Percentiles rank a stretch among this genome's conserved stretches.
phyloP scores from a whole-genome alignment of 2,329 filamentous ascomycete species.

The Sclerotinia glacialis region DNA sequence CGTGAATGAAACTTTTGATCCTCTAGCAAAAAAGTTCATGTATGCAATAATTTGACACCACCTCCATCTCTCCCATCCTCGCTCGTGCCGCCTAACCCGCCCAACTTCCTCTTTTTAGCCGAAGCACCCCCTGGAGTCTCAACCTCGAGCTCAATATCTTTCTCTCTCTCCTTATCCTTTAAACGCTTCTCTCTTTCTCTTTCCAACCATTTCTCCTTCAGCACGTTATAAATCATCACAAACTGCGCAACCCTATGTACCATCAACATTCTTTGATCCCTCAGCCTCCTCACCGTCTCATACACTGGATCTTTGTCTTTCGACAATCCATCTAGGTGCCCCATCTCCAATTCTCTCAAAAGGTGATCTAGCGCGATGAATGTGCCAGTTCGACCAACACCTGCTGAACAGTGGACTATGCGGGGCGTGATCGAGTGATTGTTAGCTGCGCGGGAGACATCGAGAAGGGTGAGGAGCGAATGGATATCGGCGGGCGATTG shows the following conservation, averaged over 20 bases:
- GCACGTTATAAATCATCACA: conserved; percentile 26
- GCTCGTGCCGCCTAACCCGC: background rate
- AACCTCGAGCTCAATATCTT: background rate
- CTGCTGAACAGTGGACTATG: conserved; percentile 89
- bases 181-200: background rate
- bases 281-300: conserved; percentile 26
- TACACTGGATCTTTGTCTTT: conserved; percentile 26
- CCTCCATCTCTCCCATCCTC: background rate
- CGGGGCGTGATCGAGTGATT: conserved; percentile 17
- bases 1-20: background rate
- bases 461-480: conserved; percentile 23
- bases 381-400: conserved; percentile 88
- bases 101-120: conserved; percentile 13
- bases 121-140: background rate
- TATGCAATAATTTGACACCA: background rate
- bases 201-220: conserved; percentile 26
- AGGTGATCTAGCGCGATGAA: conserved; percentile 49
- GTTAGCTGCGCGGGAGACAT: conserved; percentile 19
- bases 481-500: conserved; percentile 23
- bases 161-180: background rate
- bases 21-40: background rate
- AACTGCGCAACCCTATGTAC: conserved; percentile 25
- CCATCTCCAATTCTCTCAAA: conserved; percentile 25
- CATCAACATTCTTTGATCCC: conserved; percentile 28
- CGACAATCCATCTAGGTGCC: conserved; percentile 20